Base-by-base conservation (phyloP, 2,329 filamentous ascomycete genomes). In the Xylariaceae sp. region DNA sequence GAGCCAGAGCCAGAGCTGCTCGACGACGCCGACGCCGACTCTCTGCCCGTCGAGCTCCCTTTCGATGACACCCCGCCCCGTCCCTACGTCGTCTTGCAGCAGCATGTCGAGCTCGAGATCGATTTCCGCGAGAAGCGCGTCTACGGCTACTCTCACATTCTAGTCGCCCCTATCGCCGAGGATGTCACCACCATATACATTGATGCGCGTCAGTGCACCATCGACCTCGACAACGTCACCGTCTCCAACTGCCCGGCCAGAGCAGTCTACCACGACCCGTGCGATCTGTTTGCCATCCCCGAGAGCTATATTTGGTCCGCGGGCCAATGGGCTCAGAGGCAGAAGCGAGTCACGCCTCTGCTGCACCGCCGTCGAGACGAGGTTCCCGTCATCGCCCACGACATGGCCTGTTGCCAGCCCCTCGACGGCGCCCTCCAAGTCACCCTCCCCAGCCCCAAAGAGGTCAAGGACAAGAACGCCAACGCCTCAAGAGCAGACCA, bases 21-120 rank as follows among this genome's bases (percentile, higher is more conserved):
- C 39, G 55, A 58, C 49, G 52, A 57, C 31, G 53, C 49, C 51
- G 59, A 63, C 33, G 52, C 58, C 52, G 56, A 63, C 33, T 52
- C 58, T 52, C 56, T 59, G 50, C 49, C 61, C 6, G 44, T 60
- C 36, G 64, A 69, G 45, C 62, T 59, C 51, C 64, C 68, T 44
- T 32, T 63, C 56, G 61, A 67, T 48, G 55, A 64, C 41, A 62
- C 66, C 12, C 62, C 64, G 27, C 60, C 62, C 35, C 68, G 69
- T 36, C 64, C 65, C 40, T 78, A 74, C 54, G 64, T 78, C 38
- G 73, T 97, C 50, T 78, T 89, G 47, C 86, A 90, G 70, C 92
- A 97, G 71, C 88, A 89, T 66, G 85, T 99, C 44, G 86, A 90
- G 61, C 76, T 99, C 52, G 91, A 97, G 62, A 77, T 99, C 65